Base-by-base conservation (phyloP, 2,329 filamentous ascomycete genomes). In the Nemania diffusa region DNA sequence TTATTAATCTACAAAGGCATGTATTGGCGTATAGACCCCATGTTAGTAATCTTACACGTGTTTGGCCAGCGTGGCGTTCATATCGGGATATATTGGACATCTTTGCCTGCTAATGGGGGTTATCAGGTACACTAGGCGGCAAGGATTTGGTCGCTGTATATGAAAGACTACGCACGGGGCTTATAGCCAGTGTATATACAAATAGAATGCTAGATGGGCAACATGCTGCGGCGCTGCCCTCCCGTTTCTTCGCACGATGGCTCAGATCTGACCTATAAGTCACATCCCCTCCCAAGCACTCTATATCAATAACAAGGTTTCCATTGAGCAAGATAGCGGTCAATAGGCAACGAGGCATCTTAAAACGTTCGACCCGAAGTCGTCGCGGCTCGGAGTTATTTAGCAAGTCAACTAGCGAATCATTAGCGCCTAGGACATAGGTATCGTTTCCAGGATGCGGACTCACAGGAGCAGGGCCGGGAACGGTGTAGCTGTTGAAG, bases 401-500 rank as follows among this genome's bases (percentile, higher is more conserved):
- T 65, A 68, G 32, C 66, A 68, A 17, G 42, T 52, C 62, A 68
- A 22, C 66, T 68, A 29, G 20, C n/a, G n/a, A n/a, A 13, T 42
- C 20, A 37, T 68, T 48, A 68, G 66, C 27, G 4, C 62, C 37
- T 7, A 20, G 15, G 42, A 32, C 24, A 51, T 15, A 6, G 8
- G 50, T n/a, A 26, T 5, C 24, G 2, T 5, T 44, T 3, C n/a
- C 37, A 5, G n/a, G 26, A 5, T 11, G 9, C 20, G 13, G 17
- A 69, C 70, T 71, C 59, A 72, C 70, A 34, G 65, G 60, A 27
- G 58, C 59, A 24, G 70, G 70, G 51, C 70, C 70, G 9, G 70
- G 70, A 8, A 69, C 69, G n/a, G 64, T 68, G 62, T 72, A 72
- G 62, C 46, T 72, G 22, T 50, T 69, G 62, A 72, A 72, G 50